These are phyloP conservation scores for Trichocomaceae sp. DNA, from an alignment of 2,329 filamentous ascomycete species.

Conservation along the genomic window DNA sequence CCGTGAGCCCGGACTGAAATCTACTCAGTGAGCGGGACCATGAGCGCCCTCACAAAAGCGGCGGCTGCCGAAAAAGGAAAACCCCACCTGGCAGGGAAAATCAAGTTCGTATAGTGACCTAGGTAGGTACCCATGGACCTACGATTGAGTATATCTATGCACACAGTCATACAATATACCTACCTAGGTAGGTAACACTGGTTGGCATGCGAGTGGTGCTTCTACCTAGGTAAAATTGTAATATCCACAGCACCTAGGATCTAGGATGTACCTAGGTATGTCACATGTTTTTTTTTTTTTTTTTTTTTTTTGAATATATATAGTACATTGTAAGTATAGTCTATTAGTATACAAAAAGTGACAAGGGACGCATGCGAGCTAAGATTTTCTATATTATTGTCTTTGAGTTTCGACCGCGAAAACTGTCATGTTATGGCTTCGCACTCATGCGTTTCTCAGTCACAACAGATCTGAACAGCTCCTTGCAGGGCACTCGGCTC, in stretches of 20 bases:
- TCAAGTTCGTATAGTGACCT: conserved; percentile 2
- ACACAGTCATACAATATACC: not conserved
- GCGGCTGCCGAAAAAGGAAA: conserved; percentile 3
- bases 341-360: not conserved
- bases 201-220: not conserved
- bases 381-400: not conserved
- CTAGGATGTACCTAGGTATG: no score
- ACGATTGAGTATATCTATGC: no score
- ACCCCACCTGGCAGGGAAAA: conserved; percentile 1
- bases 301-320: not conserved
- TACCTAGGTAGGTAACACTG: not conserved
- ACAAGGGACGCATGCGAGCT: not conserved
- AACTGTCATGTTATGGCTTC: not conserved
- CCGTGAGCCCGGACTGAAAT: conserved; percentile 2
- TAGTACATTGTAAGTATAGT: not conserved
- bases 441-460: not conserved
- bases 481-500: conserved; percentile 72
- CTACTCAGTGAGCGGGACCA: not conserved
- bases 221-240: no score
- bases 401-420: not conserved
- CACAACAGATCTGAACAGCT: conserved; percentile 57
- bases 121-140: no score
- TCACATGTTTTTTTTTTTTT: no score
- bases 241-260: no score
- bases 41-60: conserved; percentile 5